These are phyloP conservation scores for Aspergillus vadensis DNA, from an alignment of 2,329 filamentous ascomycete species.

Conservation along the genomic window DNA sequence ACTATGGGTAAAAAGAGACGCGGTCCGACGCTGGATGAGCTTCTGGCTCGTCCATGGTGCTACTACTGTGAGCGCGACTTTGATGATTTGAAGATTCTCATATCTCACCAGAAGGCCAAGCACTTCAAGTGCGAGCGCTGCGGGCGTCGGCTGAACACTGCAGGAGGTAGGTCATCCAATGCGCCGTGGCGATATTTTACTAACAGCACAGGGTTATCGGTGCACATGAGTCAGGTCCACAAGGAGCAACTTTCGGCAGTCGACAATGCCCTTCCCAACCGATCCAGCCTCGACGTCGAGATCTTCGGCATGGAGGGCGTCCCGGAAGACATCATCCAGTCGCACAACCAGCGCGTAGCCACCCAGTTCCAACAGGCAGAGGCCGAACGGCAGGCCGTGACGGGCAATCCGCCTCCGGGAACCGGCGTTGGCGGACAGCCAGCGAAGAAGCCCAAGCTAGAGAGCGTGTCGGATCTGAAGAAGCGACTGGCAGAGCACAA, in stretches of 20 bases:
- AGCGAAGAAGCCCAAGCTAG: conserved; percentile 69
- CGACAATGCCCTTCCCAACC: conserved; percentile 87
- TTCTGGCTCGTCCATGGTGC: conserved; percentile 88
- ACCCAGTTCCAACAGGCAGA: conserved; percentile 83
- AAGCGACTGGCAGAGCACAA: conserved; percentile 76
- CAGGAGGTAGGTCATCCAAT: conserved; percentile 68
- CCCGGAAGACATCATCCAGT: conserved; percentile 77
- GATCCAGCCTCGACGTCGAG: conserved; percentile 83
- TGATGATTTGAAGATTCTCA: conserved; percentile 93
- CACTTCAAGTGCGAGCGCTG: conserved; percentile 98
- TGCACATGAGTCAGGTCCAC: conserved; percentile 98
- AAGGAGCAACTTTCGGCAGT: conserved; percentile 86
- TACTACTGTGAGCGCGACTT: conserved; percentile 99
- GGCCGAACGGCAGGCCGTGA: conserved; percentile 76
- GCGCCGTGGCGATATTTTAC: not conserved
- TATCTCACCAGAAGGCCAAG: conserved; percentile 98
- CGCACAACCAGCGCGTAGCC: conserved; percentile 84
- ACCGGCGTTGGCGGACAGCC: conserved; percentile 45
- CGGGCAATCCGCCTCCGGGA: conserved; percentile 79
- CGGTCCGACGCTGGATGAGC: conserved; percentile 81
- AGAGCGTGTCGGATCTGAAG: conserved; percentile 76
- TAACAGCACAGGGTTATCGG: conserved; percentile 70
- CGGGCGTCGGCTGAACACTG: conserved; percentile 84
- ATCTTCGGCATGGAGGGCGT: conserved; percentile 99
- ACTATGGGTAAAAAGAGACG: conserved; percentile 89